These are phyloP conservation scores for Serendipita vermifera DNA, from an alignment of 768 basidiomycete genomes.

Conservation along the genomic window DNA sequence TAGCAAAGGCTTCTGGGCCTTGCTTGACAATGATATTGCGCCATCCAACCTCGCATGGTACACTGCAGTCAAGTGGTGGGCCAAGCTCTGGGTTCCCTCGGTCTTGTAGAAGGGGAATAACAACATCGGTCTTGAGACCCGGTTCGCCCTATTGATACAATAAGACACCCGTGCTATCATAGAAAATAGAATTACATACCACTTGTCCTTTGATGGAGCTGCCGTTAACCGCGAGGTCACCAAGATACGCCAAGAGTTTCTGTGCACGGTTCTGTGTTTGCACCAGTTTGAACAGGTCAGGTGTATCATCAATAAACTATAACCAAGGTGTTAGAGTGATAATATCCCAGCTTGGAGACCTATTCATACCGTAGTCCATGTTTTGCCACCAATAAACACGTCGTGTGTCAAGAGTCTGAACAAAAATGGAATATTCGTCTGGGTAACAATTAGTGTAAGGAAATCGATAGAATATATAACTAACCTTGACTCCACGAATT, in stretches of 20 bases:
- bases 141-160: slow-evolving; percentile 57
- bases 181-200: slow-evolving; percentile 24
- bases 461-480: slow-evolving; percentile 8
- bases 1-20: slow-evolving; percentile 96
- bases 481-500: slow-evolving; percentile 95
- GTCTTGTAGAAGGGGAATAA: slow-evolving; percentile 67
- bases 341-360: background rate
- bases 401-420: slow-evolving; percentile 96
- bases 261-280: slow-evolving; percentile 97
- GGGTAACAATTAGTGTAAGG: background rate
- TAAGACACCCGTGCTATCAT: background rate
- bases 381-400: slow-evolving; percentile 89
- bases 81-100: slow-evolving; percentile 59
- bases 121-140: slow-evolving; percentile 78
- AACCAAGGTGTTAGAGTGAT: background rate
- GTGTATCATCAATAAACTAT: slow-evolving; percentile 98
- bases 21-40: slow-evolving; percentile 97
- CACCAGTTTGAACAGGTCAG: slow-evolving; percentile 97
- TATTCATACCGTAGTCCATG: slow-evolving; percentile 79
- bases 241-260: slow-evolving; percentile 91
- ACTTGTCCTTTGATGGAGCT: slow-evolving; percentile 93
- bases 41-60: slow-evolving; percentile 86
- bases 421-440: slow-evolving; percentile 99
- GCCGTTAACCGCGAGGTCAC: slow-evolving; percentile 95
- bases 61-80: slow-evolving; percentile 58